These are phyloP conservation scores for Omphalotus olearius DNA, from an alignment of 1,284 basidiomycete species.

Conservation along the genomic window DNA sequence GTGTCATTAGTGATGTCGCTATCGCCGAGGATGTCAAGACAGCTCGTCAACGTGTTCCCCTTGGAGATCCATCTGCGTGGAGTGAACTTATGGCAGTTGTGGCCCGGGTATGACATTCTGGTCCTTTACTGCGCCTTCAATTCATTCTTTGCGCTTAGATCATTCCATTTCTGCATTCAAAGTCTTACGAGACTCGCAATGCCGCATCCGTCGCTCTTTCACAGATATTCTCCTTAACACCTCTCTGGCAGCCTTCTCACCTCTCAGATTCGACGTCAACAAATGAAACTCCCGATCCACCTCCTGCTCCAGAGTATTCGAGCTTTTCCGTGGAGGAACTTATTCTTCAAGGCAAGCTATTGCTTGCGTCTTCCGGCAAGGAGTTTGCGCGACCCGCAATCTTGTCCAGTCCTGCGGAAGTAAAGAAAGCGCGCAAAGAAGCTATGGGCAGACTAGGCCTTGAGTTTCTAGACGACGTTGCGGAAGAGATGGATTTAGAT, in stretches of 20 bases:
- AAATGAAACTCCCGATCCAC: slow-evolving; percentile 24
- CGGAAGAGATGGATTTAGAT: slow-evolving; percentile 77
- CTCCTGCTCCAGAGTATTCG: slow-evolving; percentile 56
- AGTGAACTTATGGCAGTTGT: slow-evolving; percentile 80
- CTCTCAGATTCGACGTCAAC: slow-evolving; percentile 19
- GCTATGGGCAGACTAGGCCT: slow-evolving; percentile 80
- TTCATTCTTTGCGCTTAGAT: slow-evolving; percentile 46
- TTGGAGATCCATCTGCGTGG: slow-evolving; percentile 70
- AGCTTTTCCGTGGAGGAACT: slow-evolving; percentile 74
- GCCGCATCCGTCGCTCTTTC: slow-evolving; percentile 84
- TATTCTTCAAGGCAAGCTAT: slow-evolving; percentile 68
- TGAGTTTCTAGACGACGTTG: slow-evolving; percentile 73
- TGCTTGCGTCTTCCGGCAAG: slow-evolving; percentile 85
- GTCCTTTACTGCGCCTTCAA: slow-evolving; percentile 4
- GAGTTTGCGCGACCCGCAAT: slow-evolving; percentile 76
- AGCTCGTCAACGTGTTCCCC: slow-evolving; percentile 50
- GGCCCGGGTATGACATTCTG: slow-evolving; percentile 54
- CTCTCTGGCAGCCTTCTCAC: slow-evolving; percentile 71
- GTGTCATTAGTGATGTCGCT: slow-evolving; percentile 76
- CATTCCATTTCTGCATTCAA: slow-evolving; percentile 84
- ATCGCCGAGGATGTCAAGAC: slow-evolving; percentile 75
- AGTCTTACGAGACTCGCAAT: slow-evolving; percentile 81
- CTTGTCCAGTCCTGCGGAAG: slow-evolving; percentile 64
- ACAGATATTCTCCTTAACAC: slow-evolving; percentile 80
- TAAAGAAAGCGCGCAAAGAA: slow-evolving; percentile 78